A percentile compares a stretch with the other conserved stretches of the same genome.
These are phyloP conservation scores for Oropetium thomaeum DNA, from an alignment of 176 grass and related monocot genomes.

Conservation along the genomic window DNA sequence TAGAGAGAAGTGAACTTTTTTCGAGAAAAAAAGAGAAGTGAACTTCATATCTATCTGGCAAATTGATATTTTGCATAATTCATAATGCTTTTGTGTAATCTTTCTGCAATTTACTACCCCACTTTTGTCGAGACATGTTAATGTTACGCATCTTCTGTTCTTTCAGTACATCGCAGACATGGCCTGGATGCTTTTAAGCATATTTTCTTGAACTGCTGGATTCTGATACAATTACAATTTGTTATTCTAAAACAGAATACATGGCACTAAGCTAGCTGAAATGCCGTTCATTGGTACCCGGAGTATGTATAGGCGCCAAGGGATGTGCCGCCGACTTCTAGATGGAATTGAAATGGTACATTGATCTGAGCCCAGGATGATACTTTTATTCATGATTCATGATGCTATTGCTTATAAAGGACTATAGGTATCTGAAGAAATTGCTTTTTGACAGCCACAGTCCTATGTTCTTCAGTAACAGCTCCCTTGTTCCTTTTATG, in stretches of 20 bases:
- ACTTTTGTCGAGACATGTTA: conserved; percentile 8
- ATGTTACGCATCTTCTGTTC: background rate
- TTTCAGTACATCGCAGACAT: background rate
- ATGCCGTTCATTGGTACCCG: conserved; percentile 96
- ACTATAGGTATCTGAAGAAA: conserved; percentile 1
- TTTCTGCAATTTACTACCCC: conserved; percentile 18
- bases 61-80: conserved; percentile 1
- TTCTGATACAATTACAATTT: conserved; percentile 25
- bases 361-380: background rate
- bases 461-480: background rate
- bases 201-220: conserved; percentile 1
- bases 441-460: background rate
- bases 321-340: conserved; percentile 85
- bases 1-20: background rate
- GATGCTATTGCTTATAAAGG: conserved; percentile 13
- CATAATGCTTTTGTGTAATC: background rate
- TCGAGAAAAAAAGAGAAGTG: too few species aligned
- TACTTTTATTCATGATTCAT: conserved; percentile 1
- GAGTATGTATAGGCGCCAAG: conserved; percentile 75
- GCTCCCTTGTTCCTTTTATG: conserved; percentile 6
- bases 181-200: conserved; percentile 9
- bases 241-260: conserved; percentile 63
- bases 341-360: conserved; percentile 83
- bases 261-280: conserved; percentile 89
- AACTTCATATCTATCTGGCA: background rate